phyloP scores from a whole-genome alignment of 768 basidiomycete species.

The Holtermanniella nyarrowii region DNA sequence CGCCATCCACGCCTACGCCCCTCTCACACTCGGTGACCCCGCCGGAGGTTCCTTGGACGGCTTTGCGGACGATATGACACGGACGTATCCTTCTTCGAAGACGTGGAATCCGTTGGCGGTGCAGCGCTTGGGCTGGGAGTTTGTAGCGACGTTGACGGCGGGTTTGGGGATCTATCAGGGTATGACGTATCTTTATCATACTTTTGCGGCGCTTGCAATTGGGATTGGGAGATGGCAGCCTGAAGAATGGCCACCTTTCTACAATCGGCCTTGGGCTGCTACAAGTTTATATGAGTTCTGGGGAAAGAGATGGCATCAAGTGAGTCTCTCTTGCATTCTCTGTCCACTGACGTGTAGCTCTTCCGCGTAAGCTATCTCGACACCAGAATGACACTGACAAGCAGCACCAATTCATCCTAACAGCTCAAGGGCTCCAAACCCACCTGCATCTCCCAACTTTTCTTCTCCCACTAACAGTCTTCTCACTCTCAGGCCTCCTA shows the following conservation, averaged over 20 bases:
- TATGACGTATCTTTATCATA: slow-evolving; percentile 18
- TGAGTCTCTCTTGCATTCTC: slow-evolving; percentile 13
- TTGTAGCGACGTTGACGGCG: slow-evolving; percentile 8
- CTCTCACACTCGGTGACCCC: slow-evolving; percentile 12
- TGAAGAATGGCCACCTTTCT: slow-evolving; percentile 32
- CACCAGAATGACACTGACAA: slow-evolving; percentile 1
- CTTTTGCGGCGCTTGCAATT: slow-evolving; percentile 11
- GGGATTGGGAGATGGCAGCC: slow-evolving; percentile 19
- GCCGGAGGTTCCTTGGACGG: slow-evolving; percentile 5
- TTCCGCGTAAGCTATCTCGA: slow-evolving; percentile 10
- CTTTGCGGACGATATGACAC: slow-evolving; percentile 13
- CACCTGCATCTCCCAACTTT: slow-evolving; percentile 15
- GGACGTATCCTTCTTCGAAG: slow-evolving; percentile 9
- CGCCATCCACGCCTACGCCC: slow-evolving; percentile 15
- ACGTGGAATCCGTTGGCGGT: slow-evolving; percentile 3
- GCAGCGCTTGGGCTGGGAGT: slow-evolving; percentile 6
- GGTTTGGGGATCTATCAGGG: slow-evolving; percentile 13
- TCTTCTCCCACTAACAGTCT: slow-evolving; percentile 10
- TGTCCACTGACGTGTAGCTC: slow-evolving; percentile 1
- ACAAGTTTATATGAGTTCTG: slow-evolving; percentile 37
- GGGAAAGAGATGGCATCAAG: slow-evolving; percentile 40
- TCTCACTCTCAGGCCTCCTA: slow-evolving; percentile 32
- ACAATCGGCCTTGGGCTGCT: slow-evolving; percentile 22
- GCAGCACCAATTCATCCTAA: slow-evolving; percentile 29
- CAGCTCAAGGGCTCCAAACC: slow-evolving; percentile 19